These are phyloP conservation scores for Luffa acutangula DNA, from an alignment of 306 rosid species.

Conservation along the genomic window DNA sequence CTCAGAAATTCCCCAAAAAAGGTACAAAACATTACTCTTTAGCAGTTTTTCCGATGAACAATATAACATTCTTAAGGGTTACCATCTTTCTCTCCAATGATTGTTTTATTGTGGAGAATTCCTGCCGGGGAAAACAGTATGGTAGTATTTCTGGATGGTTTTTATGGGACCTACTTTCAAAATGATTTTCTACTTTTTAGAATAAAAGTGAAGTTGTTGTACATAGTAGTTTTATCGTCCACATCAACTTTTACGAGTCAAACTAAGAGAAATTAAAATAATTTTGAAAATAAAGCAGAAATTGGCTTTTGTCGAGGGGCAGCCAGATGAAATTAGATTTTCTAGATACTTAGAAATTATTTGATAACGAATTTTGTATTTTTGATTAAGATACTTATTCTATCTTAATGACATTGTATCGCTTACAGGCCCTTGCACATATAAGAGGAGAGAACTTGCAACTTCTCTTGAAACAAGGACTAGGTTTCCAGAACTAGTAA, in stretches of 20 bases:
- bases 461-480: slow-evolving; percentile 89
- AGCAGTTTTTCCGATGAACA: not conserved
- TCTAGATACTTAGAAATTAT: not conserved
- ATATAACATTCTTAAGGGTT: not conserved
- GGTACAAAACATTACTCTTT: slow-evolving; percentile 26
- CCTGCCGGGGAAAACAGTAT: not conserved
- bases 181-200: not conserved
- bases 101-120: not conserved
- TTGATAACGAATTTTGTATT: not conserved
- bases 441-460: slow-evolving; percentile 91
- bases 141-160: not conserved
- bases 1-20: slow-evolving; percentile 89
- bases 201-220: not conserved
- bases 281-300: not conserved
- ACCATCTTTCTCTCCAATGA: not conserved
- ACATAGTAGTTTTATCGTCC: not conserved
- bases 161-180: not conserved
- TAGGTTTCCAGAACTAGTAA: slow-evolving; percentile 81
- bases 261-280: not conserved
- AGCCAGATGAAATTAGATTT: not conserved
- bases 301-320: not conserved
- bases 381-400: not conserved
- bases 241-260: not conserved
- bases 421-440: slow-evolving; percentile 50
- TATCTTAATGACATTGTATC: not conserved